Conservation (phyloP, 2,329 filamentous ascomycete genomes). For the Acrocalymma vagum region DNA sequence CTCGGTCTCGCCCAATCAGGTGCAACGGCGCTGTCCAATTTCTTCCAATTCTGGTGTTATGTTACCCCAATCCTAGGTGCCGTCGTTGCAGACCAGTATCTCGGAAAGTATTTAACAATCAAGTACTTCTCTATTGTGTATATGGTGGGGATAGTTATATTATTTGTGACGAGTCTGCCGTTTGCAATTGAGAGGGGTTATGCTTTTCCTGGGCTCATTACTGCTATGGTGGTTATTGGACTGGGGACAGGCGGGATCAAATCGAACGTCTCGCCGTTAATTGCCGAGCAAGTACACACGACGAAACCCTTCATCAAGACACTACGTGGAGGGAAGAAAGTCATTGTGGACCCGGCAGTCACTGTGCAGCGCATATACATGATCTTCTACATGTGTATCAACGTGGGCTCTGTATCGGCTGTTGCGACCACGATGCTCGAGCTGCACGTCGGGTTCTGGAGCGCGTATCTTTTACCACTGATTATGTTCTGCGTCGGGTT, state of each 20-base stretch:
- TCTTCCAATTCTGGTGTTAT: slow-evolving; percentile 61
- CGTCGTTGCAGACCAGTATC: slow-evolving; percentile 70
- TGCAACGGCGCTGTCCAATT: slow-evolving; percentile 56
- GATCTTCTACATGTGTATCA: slow-evolving; percentile 79
- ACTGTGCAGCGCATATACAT: slow-evolving; percentile 58
- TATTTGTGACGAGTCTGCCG: slow-evolving; percentile 72
- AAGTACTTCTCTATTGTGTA: slow-evolving; percentile 70
- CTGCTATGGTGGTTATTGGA: slow-evolving; percentile 74
- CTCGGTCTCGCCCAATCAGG: slow-evolving; percentile 52
- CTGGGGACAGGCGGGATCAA: slow-evolving; percentile 84
- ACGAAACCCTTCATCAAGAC: slow-evolving; percentile 51
- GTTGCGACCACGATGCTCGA: slow-evolving; percentile 77
- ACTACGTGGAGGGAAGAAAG: slow-evolving; percentile 47
- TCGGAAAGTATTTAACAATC: slow-evolving; percentile 75
- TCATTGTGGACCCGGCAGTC: slow-evolving; percentile 55
- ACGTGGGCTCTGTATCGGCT: slow-evolving; percentile 73
- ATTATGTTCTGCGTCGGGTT: slow-evolving; percentile 72
- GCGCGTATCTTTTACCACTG: slow-evolving; percentile 70
- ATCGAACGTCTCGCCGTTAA: slow-evolving; percentile 70
- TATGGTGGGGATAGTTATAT: slow-evolving; percentile 71
- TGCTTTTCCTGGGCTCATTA: slow-evolving; percentile 70
- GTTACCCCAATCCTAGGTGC: slow-evolving; percentile 58
- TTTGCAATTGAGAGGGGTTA: slow-evolving; percentile 66
- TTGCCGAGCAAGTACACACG: slow-evolving; percentile 58
- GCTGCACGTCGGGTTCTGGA: slow-evolving; percentile 74